These are phyloP conservation scores for Ambrosia artemisiifolia DNA, from an alignment of 129 eudicot species.

Conservation along the genomic window DNA sequence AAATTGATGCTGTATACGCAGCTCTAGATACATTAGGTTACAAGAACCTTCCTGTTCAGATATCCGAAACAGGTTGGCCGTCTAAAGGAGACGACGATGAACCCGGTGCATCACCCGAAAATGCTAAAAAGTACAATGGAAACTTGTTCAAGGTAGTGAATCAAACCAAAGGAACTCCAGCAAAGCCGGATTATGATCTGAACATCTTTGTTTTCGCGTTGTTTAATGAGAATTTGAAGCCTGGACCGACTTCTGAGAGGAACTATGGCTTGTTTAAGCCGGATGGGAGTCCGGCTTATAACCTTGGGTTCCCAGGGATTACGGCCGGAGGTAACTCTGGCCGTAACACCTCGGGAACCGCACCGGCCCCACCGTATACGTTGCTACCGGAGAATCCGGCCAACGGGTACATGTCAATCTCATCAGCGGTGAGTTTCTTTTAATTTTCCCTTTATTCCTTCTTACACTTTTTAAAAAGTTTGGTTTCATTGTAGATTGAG, in stretches of 20 bases:
- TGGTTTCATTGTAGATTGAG: neutral
- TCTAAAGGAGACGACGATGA: slow-evolving; percentile 79
- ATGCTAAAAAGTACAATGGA: slow-evolving; percentile 80
- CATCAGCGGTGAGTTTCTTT: slow-evolving; percentile 30
- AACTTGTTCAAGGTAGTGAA: slow-evolving; percentile 58
- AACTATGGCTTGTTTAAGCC: slow-evolving; percentile 89
- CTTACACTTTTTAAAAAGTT: slow-evolving; percentile 6
- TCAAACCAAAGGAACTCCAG: slow-evolving; percentile 72
- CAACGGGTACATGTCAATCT: slow-evolving; percentile 34
- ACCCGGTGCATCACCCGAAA: slow-evolving; percentile 68
- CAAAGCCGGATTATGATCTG: slow-evolving; percentile 64
- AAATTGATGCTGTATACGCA: slow-evolving; percentile 72
- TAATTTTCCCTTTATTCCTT: slow-evolving; percentile 21
- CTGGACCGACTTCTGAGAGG: slow-evolving; percentile 85
- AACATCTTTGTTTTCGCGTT: slow-evolving; percentile 71
- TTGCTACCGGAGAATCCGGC: slow-evolving; percentile 24
- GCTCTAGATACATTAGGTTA: slow-evolving; percentile 57
- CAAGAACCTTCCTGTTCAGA: slow-evolving; percentile 56
- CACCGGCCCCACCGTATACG: slow-evolving; percentile 10
- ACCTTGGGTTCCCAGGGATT: slow-evolving; percentile 46
- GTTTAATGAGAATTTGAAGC: slow-evolving; percentile 85
- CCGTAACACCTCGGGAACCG: neutral
- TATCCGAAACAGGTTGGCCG: slow-evolving; percentile 99
- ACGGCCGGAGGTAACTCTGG: slow-evolving; percentile 23
- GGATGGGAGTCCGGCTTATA: slow-evolving; percentile 75